Evolutionary conservation across 2,329 filamentous ascomycete species (phyloP), one percentile per base, ranked within the genome.

Genomic region (Rhexocercosporidium sp.): DNA sequence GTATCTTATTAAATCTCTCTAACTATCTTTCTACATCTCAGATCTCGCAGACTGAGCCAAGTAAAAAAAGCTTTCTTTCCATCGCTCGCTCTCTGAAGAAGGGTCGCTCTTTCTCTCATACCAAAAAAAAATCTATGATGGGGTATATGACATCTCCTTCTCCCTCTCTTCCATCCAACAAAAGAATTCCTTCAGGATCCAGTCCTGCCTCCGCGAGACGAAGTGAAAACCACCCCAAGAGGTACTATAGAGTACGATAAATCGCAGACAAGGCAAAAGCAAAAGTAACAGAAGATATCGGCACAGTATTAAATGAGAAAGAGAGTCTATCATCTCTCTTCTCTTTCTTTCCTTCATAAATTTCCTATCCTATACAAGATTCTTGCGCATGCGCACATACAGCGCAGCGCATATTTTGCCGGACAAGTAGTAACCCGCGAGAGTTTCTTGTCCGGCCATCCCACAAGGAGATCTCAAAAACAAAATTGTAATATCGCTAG

Each of bases 291-390:
- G 37, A n/a, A 41, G 7, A n/a, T 20, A 49, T 6, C 20, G 62
- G 54, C 54, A 57, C 37, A 64, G 27, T 34, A 51, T 49, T 62
- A 53, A 53, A 62, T 53, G 22, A 54, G 29, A 56, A n/a, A 37
- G 39, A 47, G 18, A 39, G 12, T 41, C 11, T 25, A 16, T 51
- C 47, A n/a, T 62, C 16, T 25, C 47, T 44, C 22, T 16, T 53
- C 14, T 59, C 62, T 46, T 54, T 69, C 67, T 47, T 53, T 57
- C 54, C 3, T 62, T 31, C 44, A 51, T 39, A 20, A n/a, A 47
- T 22, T 47, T 47, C 66, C 67, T 70, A 70, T 70, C 70, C 65
- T 69, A 67, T 72, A 72, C 71, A 72, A 61, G 31, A 39, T 37
- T 39, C 11, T 34, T 18, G 18, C 34, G 53, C 31, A 37, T 34